Base-by-base conservation (phyloP, 1,284 basidiomycete genomes). In the Puccinia horiana region DNA sequence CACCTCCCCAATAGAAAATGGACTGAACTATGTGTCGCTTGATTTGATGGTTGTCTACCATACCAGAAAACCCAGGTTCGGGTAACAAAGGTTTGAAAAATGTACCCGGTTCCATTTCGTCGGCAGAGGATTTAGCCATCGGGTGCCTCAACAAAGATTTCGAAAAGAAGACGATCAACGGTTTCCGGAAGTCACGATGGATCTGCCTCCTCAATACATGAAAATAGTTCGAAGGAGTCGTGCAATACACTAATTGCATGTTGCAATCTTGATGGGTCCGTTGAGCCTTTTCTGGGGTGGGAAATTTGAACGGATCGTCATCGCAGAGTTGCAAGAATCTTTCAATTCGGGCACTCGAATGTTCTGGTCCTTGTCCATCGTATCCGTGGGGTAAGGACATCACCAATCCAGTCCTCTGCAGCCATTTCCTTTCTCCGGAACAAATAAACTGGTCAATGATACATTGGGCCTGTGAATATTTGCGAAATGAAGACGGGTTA, bases 361-460 rank as follows among this genome's bases (percentile, higher is more conserved):
- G 97, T 87, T 99, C 97, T 2, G 97, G 97, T 65, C 97, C 97
- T 87, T 99, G 97, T 44, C 97, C 97, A 88, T 99, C 97, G 89
- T 96, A 99, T 74, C 97, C 97, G 87, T 98, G 97, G 11, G 87
- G 87, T 84, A 99, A 88, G 86, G 90, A 95, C 88, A 99, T 90
- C 49, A 98, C 94, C 83, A 99, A 88, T 76, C 97, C 97, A 76
- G 92, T 93, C 83, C 97, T 92, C 89, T 99, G 96, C 81, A 98
- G 88, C 97, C 97, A 99, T 88, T 99, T 99, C 85, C 95, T 90
- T 89, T 99, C 97, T 72, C 96, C 96, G 26, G 96, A 93, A 40
- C 96, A 95, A 84, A 99, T 94, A 89, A 98, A 99, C 88, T 99
- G 96, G 88, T 99, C 97, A 85, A 99, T 98, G 88, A 99, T 98